Conservation (phyloP, 1,284 basidiomycete species). For the Pterula multifida region DNA sequence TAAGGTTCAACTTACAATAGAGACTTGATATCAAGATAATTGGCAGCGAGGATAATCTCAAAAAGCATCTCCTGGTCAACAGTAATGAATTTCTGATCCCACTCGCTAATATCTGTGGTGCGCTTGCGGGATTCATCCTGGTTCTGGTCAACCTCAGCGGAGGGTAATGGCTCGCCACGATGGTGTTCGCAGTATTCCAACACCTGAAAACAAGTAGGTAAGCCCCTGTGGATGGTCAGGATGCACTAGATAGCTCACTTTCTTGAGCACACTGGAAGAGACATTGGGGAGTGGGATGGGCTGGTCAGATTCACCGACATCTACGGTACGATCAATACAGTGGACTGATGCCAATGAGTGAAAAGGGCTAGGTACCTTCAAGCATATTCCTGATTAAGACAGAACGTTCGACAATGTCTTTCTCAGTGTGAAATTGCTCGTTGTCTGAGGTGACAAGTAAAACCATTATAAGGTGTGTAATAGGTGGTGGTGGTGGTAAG, state of each 20-base stretch:
- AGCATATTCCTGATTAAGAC: constrained; percentile 99
- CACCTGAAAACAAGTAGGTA: constrained; percentile 43
- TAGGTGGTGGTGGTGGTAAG: constrained; percentile 8
- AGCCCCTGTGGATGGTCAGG: constrained; percentile 6
- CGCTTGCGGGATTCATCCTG: constrained; percentile 95
- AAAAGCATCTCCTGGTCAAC: constrained; percentile 98
- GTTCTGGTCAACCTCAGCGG: constrained; percentile 65
- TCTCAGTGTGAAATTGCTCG: constrained; percentile 89
- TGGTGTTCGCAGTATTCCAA: constrained; percentile 99
- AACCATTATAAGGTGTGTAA: constrained; percentile 41
- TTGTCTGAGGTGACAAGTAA: constrained; percentile 88
- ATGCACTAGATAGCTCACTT: constrained; percentile 49
- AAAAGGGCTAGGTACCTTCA: constrained; percentile 55
- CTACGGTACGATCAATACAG: constrained; percentile 29
- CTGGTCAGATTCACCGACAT: constrained; percentile 86
- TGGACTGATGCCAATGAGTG: constrained; percentile 8
- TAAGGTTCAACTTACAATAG: constrained; percentile 58
- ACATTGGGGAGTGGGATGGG: constrained; percentile 97
- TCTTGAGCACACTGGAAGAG: constrained; percentile 91
- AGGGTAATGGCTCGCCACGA: constrained; percentile 90
- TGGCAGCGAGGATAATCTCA: constrained; percentile 98
- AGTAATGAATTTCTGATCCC: constrained; percentile 97
- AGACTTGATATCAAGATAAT: constrained; percentile 99
- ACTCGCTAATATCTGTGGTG: constrained; percentile 95
- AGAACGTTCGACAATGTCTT: constrained; percentile 89